These are phyloP conservation scores for Russula compacta DNA, from an alignment of 768 basidiomycete species.

Conservation along the genomic window DNA sequence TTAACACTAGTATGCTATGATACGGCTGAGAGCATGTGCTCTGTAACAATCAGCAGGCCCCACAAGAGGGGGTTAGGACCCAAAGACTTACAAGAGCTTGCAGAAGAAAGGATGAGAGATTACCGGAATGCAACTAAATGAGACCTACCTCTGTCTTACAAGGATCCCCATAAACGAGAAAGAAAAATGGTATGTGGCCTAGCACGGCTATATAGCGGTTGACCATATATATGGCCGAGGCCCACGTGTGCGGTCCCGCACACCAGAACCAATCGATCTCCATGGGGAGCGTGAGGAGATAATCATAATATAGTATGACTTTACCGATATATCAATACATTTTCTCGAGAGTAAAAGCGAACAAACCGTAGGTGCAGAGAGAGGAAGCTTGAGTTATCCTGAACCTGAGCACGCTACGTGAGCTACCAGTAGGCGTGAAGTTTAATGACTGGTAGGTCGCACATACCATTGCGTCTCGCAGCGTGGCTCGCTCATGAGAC, in stretches of 20 bases:
- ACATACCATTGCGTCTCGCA: not conserved
- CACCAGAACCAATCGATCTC: conserved; percentile 41
- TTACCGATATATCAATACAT: not conserved
- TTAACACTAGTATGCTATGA: not conserved
- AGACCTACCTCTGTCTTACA: not conserved
- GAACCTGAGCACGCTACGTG: not conserved
- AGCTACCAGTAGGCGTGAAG: not conserved
- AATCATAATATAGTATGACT: conserved; percentile 37
- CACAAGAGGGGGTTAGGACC: not conserved
- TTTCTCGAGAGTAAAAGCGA: not conserved
- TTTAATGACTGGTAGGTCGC: not conserved
- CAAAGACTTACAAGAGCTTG: not conserved
- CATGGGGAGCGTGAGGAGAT: conserved; percentile 33
- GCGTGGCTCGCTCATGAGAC: not conserved
- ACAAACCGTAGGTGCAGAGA: not conserved
- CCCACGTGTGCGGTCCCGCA: conserved; percentile 2
- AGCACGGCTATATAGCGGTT: conserved; percentile 22
- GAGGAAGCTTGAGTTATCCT: not conserved
- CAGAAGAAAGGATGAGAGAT: not conserved
- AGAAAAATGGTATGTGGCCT: conserved; percentile 19
- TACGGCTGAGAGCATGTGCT: not conserved
- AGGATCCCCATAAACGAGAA: not conserved
- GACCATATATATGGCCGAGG: conserved; percentile 19
- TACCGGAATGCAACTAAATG: not conserved
- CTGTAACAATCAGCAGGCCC: not conserved